Conservation (phyloP, 495 filamentous ascomycete species). For the Amphirosellinia nigrospora region DNA sequence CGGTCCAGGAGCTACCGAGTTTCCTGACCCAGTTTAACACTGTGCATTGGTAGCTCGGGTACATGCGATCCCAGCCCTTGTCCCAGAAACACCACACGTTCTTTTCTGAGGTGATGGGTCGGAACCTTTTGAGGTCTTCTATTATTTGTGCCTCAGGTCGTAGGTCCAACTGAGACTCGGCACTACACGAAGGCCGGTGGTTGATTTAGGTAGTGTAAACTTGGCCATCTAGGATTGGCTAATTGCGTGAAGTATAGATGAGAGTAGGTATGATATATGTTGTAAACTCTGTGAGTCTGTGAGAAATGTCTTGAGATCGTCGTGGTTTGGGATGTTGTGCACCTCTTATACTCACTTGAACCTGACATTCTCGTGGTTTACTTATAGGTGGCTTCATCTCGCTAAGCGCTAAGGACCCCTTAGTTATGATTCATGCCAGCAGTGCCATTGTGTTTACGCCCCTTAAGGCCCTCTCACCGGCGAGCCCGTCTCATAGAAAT, state of each 20-base stretch:
- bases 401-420: neutral
- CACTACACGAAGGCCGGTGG: constrained; percentile 30
- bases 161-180: constrained; percentile 28
- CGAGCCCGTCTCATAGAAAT: neutral
- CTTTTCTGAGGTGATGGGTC: constrained; percentile 45
- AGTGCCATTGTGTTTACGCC: neutral
- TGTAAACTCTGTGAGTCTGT: neutral
- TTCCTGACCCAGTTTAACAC: constrained; percentile 41
- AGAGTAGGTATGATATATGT: neutral
- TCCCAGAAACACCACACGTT: constrained; percentile 57
- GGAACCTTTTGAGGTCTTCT: constrained; percentile 28
- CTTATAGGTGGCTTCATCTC: constrained; percentile 4
- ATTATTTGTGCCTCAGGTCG: constrained; percentile 33
- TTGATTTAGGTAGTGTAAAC: constrained; percentile 28
- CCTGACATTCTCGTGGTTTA: neutral
- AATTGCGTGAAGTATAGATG: neutral
- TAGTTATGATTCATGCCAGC: constrained; percentile 16
- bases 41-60: constrained; percentile 43
- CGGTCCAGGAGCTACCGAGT: constrained; percentile 38
- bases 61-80: constrained; percentile 43
- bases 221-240: constrained; percentile 12
- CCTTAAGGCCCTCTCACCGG: neutral
- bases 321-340: neutral
- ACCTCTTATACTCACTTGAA: constrained; percentile 2
- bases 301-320: neutral